Percentiles rank a stretch among this genome's conserved stretches.
phyloP scores from a whole-genome alignment of 257 asterid species.

The Apocynum venetum region DNA sequence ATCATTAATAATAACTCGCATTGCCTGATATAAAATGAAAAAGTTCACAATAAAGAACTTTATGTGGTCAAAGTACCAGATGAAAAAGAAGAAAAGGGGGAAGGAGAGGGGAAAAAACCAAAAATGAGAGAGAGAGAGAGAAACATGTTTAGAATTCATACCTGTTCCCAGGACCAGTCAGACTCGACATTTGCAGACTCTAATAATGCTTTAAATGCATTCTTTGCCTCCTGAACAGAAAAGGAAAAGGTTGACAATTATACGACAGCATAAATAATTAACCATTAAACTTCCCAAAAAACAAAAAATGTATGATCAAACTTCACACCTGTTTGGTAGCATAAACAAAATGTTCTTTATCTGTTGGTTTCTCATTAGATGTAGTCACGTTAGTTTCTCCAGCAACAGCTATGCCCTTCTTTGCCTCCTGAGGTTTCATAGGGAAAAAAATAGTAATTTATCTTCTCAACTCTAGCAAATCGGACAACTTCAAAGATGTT shows the following conservation, averaged over 20 bases:
- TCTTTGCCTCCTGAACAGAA: slow-evolving; percentile 79
- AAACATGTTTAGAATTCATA: slow-evolving; percentile 13
- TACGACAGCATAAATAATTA: not conserved
- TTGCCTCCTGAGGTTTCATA: slow-evolving; percentile 47
- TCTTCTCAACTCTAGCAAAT: not conserved
- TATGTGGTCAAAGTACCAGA: slow-evolving; percentile 12
- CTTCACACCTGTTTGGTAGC: slow-evolving; percentile 79
- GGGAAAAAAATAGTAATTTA: not conserved
- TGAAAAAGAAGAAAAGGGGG: not conserved
- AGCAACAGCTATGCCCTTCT: slow-evolving; percentile 47
- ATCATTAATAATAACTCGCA: slow-evolving; percentile 90
- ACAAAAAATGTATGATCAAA: slow-evolving; percentile 22
- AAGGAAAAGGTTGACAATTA: not conserved
- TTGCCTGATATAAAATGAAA: slow-evolving; percentile 54
- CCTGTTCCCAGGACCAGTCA: slow-evolving; percentile 99
- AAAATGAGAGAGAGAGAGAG: not conserved
- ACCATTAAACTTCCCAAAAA: slow-evolving; percentile 12
- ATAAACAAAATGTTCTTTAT: slow-evolving; percentile 63
- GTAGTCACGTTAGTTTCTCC: slow-evolving; percentile 47
- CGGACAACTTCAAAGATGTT: not conserved
- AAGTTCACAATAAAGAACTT: not conserved
- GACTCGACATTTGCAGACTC: slow-evolving; percentile 89
- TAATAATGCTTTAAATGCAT: slow-evolving; percentile 78
- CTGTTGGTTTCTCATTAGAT: slow-evolving; percentile 60
- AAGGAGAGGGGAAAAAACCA: not conserved